A percentile compares a stretch with the other conserved stretches of the same genome.
These are phyloP conservation scores for Gracilaria caudata DNA, from an alignment of 23 red algal genomes.

Conservation along the genomic window DNA sequence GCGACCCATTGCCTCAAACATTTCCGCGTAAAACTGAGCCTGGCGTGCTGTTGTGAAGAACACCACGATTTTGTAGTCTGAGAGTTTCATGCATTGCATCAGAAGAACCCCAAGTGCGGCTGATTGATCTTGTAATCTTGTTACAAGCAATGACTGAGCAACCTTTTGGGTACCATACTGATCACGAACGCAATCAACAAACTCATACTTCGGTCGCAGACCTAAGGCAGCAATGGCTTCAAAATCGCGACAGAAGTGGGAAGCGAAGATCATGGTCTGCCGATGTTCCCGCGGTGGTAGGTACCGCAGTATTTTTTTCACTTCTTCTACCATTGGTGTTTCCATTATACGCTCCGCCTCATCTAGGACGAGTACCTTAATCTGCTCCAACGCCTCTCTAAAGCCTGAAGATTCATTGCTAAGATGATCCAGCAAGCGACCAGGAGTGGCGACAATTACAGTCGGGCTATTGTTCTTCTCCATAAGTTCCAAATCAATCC, in stretches of 20 bases:
- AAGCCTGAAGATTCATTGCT: conserved; percentile 47
- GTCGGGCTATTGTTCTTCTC: conserved; percentile 36
- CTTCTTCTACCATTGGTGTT: conserved; percentile 64
- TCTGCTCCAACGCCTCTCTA: conserved; percentile 31
- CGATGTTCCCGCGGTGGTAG: conserved; percentile 19
- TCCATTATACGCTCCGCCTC: conserved; percentile 89
- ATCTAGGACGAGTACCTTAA: conserved; percentile 79
- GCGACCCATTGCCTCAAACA: conserved; percentile 58
- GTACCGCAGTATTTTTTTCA: conserved; percentile 67
- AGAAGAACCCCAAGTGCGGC: conserved; percentile 52
- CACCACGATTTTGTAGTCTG: conserved; percentile 87
- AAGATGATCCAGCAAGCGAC: conserved; percentile 76
- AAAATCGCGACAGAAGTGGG: conserved; percentile 18
- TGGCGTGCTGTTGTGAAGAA: conserved; percentile 80
- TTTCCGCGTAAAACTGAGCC: conserved; percentile 74
- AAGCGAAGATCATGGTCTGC: conserved; percentile 66
- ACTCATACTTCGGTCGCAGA: conserved; percentile 34
- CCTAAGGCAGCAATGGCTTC: conserved; percentile 3
- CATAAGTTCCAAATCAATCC: conserved; percentile 43
- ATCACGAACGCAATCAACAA: conserved; percentile 50
- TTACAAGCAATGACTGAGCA: conserved; percentile 50
- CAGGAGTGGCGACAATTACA: conserved; percentile 86
- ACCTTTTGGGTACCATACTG: conserved; percentile 31
- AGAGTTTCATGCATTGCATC: conserved; percentile 38
- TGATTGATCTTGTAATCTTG: conserved; percentile 32